phyloP scores from a whole-genome alignment of 2,329 filamentous ascomycete genomes.

The Chlorencoelia australis region DNA sequence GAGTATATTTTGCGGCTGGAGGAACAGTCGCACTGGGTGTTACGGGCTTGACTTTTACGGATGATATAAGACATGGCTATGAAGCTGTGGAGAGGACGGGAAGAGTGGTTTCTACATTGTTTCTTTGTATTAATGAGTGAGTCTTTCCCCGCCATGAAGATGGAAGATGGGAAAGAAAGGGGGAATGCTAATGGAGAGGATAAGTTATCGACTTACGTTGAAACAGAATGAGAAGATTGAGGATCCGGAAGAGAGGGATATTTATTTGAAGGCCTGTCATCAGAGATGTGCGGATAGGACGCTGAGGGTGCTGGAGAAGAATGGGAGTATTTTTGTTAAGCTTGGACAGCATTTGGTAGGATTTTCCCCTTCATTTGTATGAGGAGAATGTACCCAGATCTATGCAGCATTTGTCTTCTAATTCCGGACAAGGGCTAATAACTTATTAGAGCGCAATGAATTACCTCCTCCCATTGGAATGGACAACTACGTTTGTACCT shows the following conservation, averaged over 20 bases:
- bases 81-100: conserved; percentile 67
- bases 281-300: conserved; percentile 87
- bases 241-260: conserved; percentile 54
- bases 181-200: conserved; percentile 1
- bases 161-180: not conserved
- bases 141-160: conserved; percentile 22
- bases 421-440: conserved; percentile 19
- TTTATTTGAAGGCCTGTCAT: conserved; percentile 72
- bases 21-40: conserved; percentile 19
- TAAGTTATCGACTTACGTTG: conserved; percentile 78
- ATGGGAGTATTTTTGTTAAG: conserved; percentile 98
- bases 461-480: conserved; percentile 82
- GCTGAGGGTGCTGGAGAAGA: conserved; percentile 79
- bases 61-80: conserved; percentile 68
- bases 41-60: conserved; percentile 40
- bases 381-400: no score
- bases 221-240: conserved; percentile 55
- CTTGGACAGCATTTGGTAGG: conserved; percentile 79
- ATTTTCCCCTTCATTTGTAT: not conserved
- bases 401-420: no score
- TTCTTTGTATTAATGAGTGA: conserved; percentile 83
- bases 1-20: conserved; percentile 13
- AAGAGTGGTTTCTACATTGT: conserved; percentile 64
- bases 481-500: conserved; percentile 92
- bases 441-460: conserved; percentile 71